A percentile compares a stretch with the other conserved stretches of the same genome.
Evolutionary conservation across 2,329 filamentous ascomycete genomes (phyloP).

Genomic region (Hypoxylon sp.): DNA sequence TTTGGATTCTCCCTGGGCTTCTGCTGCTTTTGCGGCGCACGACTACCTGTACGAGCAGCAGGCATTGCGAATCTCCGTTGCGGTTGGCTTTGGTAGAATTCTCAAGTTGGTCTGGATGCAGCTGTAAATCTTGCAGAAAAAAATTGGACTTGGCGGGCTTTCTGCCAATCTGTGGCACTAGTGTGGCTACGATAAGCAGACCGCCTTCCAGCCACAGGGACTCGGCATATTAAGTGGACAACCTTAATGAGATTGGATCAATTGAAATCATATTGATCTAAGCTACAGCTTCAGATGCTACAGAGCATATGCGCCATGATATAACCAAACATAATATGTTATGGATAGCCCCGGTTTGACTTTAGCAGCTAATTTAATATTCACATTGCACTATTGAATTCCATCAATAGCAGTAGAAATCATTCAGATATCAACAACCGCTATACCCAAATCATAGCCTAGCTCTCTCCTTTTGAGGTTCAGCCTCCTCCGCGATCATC

Average conservation of each 20-base stretch:
- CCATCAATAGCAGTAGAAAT: conserved; percentile 1
- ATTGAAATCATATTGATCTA: not conserved
- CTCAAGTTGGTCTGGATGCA: not conserved
- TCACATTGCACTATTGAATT: conserved; percentile 1
- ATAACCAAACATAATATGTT: conserved; percentile 4
- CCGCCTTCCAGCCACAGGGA: conserved; percentile 39
- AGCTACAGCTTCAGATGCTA: not conserved
- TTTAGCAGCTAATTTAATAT: conserved; percentile 1
- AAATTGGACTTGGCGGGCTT: conserved; percentile 48
- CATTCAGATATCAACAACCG: not conserved
- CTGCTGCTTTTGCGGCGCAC: conserved; percentile 49
- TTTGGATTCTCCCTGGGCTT: conserved; percentile 52
- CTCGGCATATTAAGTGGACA: too few relatives aligned
- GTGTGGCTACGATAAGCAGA: conserved; percentile 35
- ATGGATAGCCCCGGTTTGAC: not conserved
- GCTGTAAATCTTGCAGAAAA: conserved; percentile 41
- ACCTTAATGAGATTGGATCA: not conserved
- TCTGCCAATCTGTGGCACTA: conserved; percentile 41
- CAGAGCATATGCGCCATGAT: not conserved
- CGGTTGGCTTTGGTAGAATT: conserved; percentile 10
- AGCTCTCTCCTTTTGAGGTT: conserved; percentile 55
- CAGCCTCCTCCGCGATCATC: conserved; percentile 81
- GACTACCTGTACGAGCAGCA: conserved; percentile 44
- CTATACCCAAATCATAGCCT: conserved; percentile 49
- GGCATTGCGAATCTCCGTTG: conserved; percentile 46